Percentiles rank a stretch among this genome's conserved stretches.
Evolutionary conservation across 768 basidiomycete species (phyloP).

Genomic region (Boletus pseudopeckii): DNA sequence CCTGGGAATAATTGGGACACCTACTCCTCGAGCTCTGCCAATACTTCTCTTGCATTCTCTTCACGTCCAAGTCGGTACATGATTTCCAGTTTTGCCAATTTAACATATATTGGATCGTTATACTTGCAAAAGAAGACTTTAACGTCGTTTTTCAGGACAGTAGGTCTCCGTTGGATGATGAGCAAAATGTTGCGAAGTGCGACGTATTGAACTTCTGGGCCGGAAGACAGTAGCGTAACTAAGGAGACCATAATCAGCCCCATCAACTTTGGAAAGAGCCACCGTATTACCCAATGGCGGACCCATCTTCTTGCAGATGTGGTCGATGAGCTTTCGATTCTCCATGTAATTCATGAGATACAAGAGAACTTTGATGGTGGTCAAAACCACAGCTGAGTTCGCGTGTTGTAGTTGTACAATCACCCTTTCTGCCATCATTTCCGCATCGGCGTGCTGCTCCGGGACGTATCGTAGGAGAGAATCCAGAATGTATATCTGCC

Average conservation of each 20-base stretch:
- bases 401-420: slow-evolving; percentile 92
- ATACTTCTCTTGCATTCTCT: slow-evolving; percentile 88
- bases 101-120: slow-evolving; percentile 99
- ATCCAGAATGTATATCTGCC: slow-evolving; percentile 97
- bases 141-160: slow-evolving; percentile 93
- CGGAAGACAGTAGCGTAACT: slow-evolving; percentile 96
- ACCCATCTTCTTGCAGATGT: slow-evolving; percentile 96
- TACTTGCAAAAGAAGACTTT: slow-evolving; percentile 99
- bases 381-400: slow-evolving; percentile 98
- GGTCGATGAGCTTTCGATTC: slow-evolving; percentile 76
- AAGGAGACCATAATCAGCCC: slow-evolving; percentile 3
- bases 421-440: slow-evolving; percentile 93
- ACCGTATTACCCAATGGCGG: slow-evolving; percentile 77
- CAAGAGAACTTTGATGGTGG: slow-evolving; percentile 93
- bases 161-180: slow-evolving; percentile 92
- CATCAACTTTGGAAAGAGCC: not conserved
- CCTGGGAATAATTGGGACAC: slow-evolving; percentile 17
- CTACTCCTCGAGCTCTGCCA: slow-evolving; percentile 94
- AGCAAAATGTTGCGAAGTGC: slow-evolving; percentile 94
- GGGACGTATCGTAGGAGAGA: slow-evolving; percentile 93
- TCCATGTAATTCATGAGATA: slow-evolving; percentile 99
- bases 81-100: slow-evolving; percentile 96
- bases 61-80: slow-evolving; percentile 97
- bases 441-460: slow-evolving; percentile 80
- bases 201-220: slow-evolving; percentile 98